Base-by-base conservation (phyloP, 2,329 filamentous ascomycete genomes). In the Talaromyces sp. region DNA sequence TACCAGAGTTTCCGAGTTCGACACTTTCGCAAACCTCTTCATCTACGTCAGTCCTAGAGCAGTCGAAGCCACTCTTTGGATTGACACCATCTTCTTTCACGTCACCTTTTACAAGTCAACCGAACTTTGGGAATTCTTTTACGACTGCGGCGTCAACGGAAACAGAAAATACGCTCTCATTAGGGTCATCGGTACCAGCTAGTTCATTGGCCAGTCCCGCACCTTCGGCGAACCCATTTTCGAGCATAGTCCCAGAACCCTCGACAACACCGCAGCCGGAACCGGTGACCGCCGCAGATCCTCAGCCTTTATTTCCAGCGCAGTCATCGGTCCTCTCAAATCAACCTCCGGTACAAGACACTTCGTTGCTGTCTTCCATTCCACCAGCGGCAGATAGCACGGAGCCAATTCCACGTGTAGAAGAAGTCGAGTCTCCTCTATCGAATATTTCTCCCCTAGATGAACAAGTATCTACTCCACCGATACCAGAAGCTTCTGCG, bases 1-100 rank as follows among this genome's bases (percentile, higher is more conserved):
- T 53, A 19, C 31, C 59, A 26, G 24, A 51, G n/a, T 61, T 56
- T 52, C 41, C 27, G n/a, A 51, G 31, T 17, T 61, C 59, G 19
- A 43, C 31, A 9, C 27, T 19, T 43, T 24, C 41, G 51, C 17
- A 53, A 57, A 27, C n/a, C 38, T 32, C 21, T 31, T n/a, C 38
- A 55, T 21, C 17, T 43, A 13, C 31, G 19, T 19, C 31, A 38
- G 38, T 26, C 14, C 27, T 38, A 10, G 26, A 43, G 32, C 24
- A 55, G 26, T 52, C 51, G 8, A 61, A 58, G 9, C 41, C 31
- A 26, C 17, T 52, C 14, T 27, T 52, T 10, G 31, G 51, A n/a
- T 50, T 27, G 19, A 35, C 55, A 9, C 50, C 56, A 31, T 11
- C 49, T 27, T 52, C 49, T 19, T 52, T 52, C 19, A 46, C n/a